phyloP scores from a whole-genome alignment of 106 monocot genomes.

The Hemerocallis citrina region DNA sequence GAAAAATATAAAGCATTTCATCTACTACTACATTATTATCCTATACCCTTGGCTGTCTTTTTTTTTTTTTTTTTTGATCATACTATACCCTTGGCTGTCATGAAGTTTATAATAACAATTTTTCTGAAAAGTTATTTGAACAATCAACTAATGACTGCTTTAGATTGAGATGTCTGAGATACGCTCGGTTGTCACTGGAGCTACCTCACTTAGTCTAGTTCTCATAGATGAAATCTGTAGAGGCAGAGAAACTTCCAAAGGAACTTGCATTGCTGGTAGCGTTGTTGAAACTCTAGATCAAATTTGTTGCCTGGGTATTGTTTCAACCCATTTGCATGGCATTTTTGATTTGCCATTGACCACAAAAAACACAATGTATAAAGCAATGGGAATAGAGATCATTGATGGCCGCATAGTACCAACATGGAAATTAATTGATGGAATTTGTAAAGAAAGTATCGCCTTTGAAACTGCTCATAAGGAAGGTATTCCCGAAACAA shows the following conservation, averaged over 20 bases:
- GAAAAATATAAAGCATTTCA: too few relatives aligned
- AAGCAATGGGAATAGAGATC: conserved; percentile 72
- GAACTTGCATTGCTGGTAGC: conserved; percentile 98
- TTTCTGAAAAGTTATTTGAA: too few relatives aligned
- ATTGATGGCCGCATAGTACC: conserved; percentile 50
- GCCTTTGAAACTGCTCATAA: conserved; percentile 84
- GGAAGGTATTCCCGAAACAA: conserved; percentile 69
- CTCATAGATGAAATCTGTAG: conserved; percentile 95
- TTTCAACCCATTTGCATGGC: conserved; percentile 97
- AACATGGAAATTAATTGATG: conserved; percentile 77
- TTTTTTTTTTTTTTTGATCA: too few relatives aligned
- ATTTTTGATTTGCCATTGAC: conserved; percentile 77
- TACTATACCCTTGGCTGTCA: too few relatives aligned
- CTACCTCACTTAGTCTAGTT: conserved; percentile 60
- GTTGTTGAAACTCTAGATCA: conserved; percentile 77
- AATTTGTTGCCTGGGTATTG: conserved; percentile 75
- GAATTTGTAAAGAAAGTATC: conserved; percentile 84
- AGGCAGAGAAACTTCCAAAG: conserved; percentile 95
- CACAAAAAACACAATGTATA: conserved; percentile 43
- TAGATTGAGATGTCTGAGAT: conserved; percentile 99
- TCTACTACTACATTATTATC: too few relatives aligned
- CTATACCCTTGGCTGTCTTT: too few relatives aligned
- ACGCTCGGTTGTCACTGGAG: conserved; percentile 48
- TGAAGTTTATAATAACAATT: too few relatives aligned
- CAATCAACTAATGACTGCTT: not conserved